A percentile compares a stretch with the other conserved stretches of the same genome.
Conservation (phyloP, 805 yeast species). For the Suhomyces faveliae region DNA sequence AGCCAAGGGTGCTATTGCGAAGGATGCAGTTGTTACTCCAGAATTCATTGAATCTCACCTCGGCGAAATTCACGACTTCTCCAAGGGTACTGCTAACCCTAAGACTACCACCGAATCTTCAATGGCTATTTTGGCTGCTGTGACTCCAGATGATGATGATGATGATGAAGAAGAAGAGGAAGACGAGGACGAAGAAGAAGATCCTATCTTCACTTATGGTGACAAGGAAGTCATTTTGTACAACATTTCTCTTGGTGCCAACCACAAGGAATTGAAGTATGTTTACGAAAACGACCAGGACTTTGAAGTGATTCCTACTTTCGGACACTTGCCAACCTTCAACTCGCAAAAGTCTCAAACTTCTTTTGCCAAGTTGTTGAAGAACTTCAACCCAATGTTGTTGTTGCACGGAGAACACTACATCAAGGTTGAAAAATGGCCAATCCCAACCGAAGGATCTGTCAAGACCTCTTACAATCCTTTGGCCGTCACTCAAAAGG, state of each 20-base stretch:
- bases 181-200: constrained; percentile 37
- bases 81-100: constrained; percentile 50
- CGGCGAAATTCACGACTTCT: constrained; percentile 64
- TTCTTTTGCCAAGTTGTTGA: constrained; percentile 60
- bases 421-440: constrained; percentile 69
- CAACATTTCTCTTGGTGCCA: constrained; percentile 88
- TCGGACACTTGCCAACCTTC: constrained; percentile 87
- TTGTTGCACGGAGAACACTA: constrained; percentile 95
- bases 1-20: constrained; percentile 76
- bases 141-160: constrained; percentile 49
- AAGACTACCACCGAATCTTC: constrained; percentile 73
- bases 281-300: constrained; percentile 72
- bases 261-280: constrained; percentile 70
- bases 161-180: constrained; percentile 43
- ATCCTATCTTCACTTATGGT: constrained; percentile 54
- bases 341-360: constrained; percentile 55
- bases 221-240: constrained; percentile 76
- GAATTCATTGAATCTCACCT: constrained; percentile 73
- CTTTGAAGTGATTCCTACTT: constrained; percentile 85
- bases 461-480: constrained; percentile 64
- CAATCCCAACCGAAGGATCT: constrained; percentile 70
- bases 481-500: constrained; percentile 77
- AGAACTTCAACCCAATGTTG: constrained; percentile 84
- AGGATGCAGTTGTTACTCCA: constrained; percentile 51
- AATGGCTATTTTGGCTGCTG: constrained; percentile 69